Percentiles rank a stretch among this genome's conserved stretches.
phyloP scores from a whole-genome alignment of 1,284 basidiomycete species.

The Microbotryum lychnidis-dioicae region DNA sequence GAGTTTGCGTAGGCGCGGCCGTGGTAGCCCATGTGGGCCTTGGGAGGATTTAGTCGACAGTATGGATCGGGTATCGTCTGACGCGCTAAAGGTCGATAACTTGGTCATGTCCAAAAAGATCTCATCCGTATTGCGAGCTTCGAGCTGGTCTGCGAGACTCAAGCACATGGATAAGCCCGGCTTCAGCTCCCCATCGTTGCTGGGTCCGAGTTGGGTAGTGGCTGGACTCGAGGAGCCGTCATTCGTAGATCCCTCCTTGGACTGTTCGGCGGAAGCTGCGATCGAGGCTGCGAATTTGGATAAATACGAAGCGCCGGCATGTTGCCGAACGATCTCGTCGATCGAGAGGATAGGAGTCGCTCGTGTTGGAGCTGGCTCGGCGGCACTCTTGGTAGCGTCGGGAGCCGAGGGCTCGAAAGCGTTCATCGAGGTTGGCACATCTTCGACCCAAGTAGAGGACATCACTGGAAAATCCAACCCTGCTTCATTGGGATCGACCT shows the following conservation, averaged over 20 bases:
- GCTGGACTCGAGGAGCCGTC: background rate
- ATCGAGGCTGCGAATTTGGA: constrained; percentile 16
- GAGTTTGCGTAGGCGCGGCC: constrained; percentile 2
- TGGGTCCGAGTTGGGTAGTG: background rate
- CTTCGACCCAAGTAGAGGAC: no score
- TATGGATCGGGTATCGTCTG: constrained; percentile 4
- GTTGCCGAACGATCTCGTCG: constrained; percentile 43
- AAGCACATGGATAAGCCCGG: background rate
- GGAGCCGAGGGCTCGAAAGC: no score
- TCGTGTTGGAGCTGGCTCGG: no score
- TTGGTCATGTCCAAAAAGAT: background rate
- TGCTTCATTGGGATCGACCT: no score
- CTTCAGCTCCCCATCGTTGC: background rate
- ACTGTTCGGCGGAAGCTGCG: constrained; percentile 19
- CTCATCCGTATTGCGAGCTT: no score
- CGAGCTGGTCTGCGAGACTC: background rate
- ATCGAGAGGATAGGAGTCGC: constrained; percentile 36
- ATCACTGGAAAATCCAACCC: no score
- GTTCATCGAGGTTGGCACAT: no score
- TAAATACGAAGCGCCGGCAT: constrained; percentile 35
- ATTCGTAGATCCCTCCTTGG: constrained; percentile 20
- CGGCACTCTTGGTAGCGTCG: no score
- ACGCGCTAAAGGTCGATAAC: background rate
- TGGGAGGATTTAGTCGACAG: background rate
- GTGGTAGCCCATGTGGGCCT: background rate